A percentile compares a stretch with the other conserved stretches of the same genome.
Conservation (phyloP, 2,329 filamentous ascomycete species). For the Triangularia verruculosa region DNA sequence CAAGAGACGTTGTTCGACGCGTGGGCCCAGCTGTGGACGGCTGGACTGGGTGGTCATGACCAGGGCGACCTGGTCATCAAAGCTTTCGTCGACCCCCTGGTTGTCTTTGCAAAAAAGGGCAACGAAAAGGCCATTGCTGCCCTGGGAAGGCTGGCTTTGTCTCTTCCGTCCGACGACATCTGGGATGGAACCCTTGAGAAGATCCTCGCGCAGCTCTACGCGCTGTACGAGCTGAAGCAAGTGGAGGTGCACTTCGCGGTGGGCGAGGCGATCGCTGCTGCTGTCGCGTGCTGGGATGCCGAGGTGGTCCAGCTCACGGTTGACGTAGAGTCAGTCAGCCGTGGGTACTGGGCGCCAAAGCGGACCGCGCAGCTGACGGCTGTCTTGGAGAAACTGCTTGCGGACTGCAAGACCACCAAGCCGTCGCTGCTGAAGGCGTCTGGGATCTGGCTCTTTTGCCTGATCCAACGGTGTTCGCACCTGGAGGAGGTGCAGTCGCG, state of each 20-base stretch:
- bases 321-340: conserved; percentile 60
- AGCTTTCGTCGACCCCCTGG: conserved; percentile 60
- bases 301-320: conserved; percentile 71
- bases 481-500: conserved; percentile 69
- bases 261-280: conserved; percentile 80
- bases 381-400: conserved; percentile 69
- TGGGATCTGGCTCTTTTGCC: conserved; percentile 89
- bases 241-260: conserved; percentile 87
- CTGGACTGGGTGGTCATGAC: conserved; percentile 31
- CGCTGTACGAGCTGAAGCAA: conserved; percentile 78
- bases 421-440: conserved; percentile 88
- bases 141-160: conserved; percentile 72
- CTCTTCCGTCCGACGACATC: conserved; percentile 39
- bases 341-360: conserved; percentile 34
- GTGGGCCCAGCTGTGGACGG: conserved; percentile 44
- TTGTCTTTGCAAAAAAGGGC: conserved; percentile 69
- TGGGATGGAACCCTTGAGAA: conserved; percentile 44
- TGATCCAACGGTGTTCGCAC: conserved; percentile 87
- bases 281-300: conserved; percentile 78
- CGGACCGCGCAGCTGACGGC: conserved; percentile 44
- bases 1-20: conserved; percentile 45
- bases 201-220: conserved; percentile 68
- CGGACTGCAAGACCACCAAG: conserved; percentile 78
- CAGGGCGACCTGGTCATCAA: conserved; percentile 32
- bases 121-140: conserved; percentile 79